phyloP scores from a whole-genome alignment of 2,329 filamentous ascomycete genomes.

The Podosphaera aphanis region DNA sequence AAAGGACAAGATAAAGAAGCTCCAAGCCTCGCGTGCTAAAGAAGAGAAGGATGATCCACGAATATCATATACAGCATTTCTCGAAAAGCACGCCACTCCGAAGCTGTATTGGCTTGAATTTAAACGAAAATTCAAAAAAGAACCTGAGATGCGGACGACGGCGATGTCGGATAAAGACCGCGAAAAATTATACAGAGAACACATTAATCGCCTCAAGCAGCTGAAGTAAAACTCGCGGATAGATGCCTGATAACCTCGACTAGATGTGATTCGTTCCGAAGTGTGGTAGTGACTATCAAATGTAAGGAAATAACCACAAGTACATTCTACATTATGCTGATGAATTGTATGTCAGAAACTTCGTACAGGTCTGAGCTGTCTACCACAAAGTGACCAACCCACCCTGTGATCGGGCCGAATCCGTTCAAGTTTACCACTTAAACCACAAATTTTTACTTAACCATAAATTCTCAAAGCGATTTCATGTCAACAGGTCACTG shows the following conservation, averaged over 20 bases:
- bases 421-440: no score
- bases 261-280: not conserved
- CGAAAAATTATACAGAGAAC: slow-evolving; percentile 59
- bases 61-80: slow-evolving; percentile 59
- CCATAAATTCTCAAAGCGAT: no score
- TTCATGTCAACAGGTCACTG: no score
- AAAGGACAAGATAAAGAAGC: slow-evolving; percentile 45
- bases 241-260: not conserved
- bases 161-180: slow-evolving; percentile 51
- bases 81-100: slow-evolving; percentile 60
- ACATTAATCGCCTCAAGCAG: slow-evolving; percentile 38
- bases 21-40: slow-evolving; percentile 48
- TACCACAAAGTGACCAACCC: no score
- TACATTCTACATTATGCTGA: no score
- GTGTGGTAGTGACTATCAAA: no score
- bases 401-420: no score
- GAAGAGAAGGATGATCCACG: slow-evolving; percentile 64
- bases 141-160: slow-evolving; percentile 54
- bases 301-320: no score
- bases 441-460: no score
- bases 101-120: slow-evolving; percentile 98
- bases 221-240: not conserved
- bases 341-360: no score
- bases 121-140: slow-evolving; percentile 69
- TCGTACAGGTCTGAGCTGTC: no score